Conservation (phyloP, 805 yeast genomes). For the Yarrowia yakushimensis region DNA sequence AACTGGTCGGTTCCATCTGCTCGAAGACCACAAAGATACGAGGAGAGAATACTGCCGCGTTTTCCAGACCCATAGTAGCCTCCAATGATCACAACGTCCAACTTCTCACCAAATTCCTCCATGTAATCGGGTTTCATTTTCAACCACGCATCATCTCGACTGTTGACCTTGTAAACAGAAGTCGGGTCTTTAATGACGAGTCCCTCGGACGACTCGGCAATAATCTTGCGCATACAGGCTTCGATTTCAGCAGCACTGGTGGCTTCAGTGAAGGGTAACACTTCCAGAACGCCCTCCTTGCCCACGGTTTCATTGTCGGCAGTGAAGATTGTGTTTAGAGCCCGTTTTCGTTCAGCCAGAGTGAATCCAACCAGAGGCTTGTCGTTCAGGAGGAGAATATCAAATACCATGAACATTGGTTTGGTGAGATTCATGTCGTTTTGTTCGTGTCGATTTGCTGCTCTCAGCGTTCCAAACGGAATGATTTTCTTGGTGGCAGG, state of each 20-base stretch:
- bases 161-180: conserved; percentile 59
- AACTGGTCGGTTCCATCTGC: conserved; percentile 45
- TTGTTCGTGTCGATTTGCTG: conserved; percentile 58
- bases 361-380: conserved; percentile 53
- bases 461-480: conserved; percentile 78
- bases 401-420: conserved; percentile 55
- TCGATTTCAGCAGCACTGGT: conserved; percentile 52
- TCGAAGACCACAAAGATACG: conserved; percentile 71
- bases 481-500: conserved; percentile 47
- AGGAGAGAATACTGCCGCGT: conserved; percentile 40
- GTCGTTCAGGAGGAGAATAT: conserved; percentile 68
- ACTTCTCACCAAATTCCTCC: conserved; percentile 78
- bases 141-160: conserved; percentile 66
- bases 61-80: conserved; percentile 66
- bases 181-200: conserved; percentile 65
- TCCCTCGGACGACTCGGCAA: conserved; percentile 71
- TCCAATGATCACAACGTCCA: conserved; percentile 79
- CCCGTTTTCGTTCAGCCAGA: conserved; percentile 53
- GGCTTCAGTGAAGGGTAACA: conserved; percentile 41
- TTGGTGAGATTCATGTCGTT: conserved; percentile 36
- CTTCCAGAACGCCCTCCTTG: conserved; percentile 32
- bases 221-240: conserved; percentile 52
- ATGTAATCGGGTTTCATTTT: conserved; percentile 90
- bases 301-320: conserved; percentile 43
- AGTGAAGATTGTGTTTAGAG: conserved; percentile 37